A percentile compares a stretch with the other conserved stretches of the same genome.
These are phyloP conservation scores for Saprolegnia diclina DNA, from an alignment of 352 stramenopile species.

Conservation along the genomic window DNA sequence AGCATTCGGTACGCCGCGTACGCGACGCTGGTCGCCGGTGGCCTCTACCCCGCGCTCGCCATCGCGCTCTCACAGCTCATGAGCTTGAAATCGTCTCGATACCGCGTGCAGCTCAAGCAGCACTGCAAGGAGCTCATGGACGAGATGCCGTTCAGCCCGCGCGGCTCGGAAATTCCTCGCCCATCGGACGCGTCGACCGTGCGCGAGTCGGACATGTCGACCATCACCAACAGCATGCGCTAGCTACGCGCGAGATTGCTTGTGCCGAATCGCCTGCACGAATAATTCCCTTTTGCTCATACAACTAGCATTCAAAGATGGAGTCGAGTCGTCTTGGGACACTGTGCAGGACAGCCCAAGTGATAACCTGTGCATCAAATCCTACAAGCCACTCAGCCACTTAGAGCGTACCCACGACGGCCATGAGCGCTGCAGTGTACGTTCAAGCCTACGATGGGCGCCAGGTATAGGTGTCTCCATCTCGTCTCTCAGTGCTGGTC, in stretches of 20 bases:
- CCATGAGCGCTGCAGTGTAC: no score
- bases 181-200: slow-evolving; percentile 12
- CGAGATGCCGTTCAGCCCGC: slow-evolving; percentile 15
- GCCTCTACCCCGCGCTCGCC: slow-evolving; percentile 55
- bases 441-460: no score
- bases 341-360: no score
- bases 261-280: no score
- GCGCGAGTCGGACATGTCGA: slow-evolving; percentile 17
- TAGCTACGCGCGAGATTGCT: no score
- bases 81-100: slow-evolving; percentile 56
- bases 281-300: neutral
- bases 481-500: neutral
- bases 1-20: slow-evolving; percentile 60
- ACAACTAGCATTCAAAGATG: no score
- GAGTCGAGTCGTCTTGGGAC: no score
- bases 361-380: no score
- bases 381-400: no score
- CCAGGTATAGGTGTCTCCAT: neutral
- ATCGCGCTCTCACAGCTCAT: slow-evolving; percentile 57
- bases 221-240: neutral
- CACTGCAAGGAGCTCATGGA: slow-evolving; percentile 22
- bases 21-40: slow-evolving; percentile 40
- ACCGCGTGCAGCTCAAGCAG: slow-evolving; percentile 30
- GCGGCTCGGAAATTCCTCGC: slow-evolving; percentile 1
- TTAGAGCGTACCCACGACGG: no score